These are phyloP conservation scores for Globisporangium cederbergense DNA, from an alignment of 352 stramenopile genomes.

Conservation along the genomic window DNA sequence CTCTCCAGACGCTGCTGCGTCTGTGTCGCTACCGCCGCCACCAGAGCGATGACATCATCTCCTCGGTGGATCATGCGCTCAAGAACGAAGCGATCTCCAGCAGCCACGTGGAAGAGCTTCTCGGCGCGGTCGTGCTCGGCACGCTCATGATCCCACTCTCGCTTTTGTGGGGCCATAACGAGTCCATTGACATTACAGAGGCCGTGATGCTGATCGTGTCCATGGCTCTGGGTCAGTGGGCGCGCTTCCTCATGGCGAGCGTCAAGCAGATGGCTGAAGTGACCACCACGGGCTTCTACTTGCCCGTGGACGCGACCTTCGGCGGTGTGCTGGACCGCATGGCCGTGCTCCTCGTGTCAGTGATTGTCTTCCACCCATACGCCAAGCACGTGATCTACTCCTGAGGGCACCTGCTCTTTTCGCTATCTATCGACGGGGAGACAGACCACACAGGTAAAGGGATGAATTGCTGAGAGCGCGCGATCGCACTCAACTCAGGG, in stretches of 20 bases:
- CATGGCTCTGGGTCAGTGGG: constrained; percentile 38
- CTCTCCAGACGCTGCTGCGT: constrained; percentile 15
- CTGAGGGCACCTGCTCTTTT: constrained; percentile 1
- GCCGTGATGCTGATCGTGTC: constrained; percentile 39
- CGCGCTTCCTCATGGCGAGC: constrained; percentile 29
- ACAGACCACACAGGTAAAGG: not conserved
- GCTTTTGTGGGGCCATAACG: constrained; percentile 19
- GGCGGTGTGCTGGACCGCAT: constrained; percentile 44
- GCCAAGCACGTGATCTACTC: constrained; percentile 30
- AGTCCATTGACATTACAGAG: constrained; percentile 29
- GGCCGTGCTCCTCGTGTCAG: constrained; percentile 38
- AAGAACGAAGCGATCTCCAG: constrained; percentile 26
- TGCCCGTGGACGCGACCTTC: constrained; percentile 24
- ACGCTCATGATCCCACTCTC: constrained; percentile 33
- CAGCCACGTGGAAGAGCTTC: constrained; percentile 25
- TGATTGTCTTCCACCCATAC: constrained; percentile 51
- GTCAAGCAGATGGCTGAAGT: constrained; percentile 45
- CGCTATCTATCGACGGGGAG: constrained; percentile 10
- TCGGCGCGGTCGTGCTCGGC: constrained; percentile 29
- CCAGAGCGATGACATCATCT: constrained; percentile 21
- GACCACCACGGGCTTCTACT: constrained; percentile 42
- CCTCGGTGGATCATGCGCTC: not conserved
- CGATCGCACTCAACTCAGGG: too few species aligned
- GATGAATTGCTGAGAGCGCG: too few species aligned
- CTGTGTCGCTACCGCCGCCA: constrained; percentile 21